These are phyloP conservation scores for Pseudoperonospora humuli DNA, from an alignment of 352 stramenopile genomes.

Conservation along the genomic window DNA sequence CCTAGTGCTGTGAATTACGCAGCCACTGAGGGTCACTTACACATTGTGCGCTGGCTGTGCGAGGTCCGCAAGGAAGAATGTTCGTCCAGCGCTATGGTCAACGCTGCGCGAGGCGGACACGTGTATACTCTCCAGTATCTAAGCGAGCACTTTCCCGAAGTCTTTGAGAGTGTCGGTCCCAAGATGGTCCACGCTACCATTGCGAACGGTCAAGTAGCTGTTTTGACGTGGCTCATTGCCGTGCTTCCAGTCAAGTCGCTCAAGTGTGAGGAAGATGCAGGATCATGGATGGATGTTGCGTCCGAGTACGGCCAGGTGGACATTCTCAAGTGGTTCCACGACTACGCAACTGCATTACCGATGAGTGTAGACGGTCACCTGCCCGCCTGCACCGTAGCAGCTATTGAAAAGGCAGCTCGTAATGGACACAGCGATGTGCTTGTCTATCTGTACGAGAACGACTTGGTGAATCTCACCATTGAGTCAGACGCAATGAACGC, in stretches of 20 bases:
- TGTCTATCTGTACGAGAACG: conserved; percentile 44
- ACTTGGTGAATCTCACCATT: conserved; percentile 36
- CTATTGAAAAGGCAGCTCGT: conserved; percentile 54
- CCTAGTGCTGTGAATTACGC: conserved; percentile 59
- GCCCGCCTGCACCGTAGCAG: conserved; percentile 41
- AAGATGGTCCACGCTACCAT: conserved; percentile 63
- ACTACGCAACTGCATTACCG: conserved; percentile 43
- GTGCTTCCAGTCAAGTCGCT: conserved; percentile 54
- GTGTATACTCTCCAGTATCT: conserved; percentile 55
- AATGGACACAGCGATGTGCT: conserved; percentile 58
- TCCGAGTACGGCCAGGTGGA: conserved; percentile 54
- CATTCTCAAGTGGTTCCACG: conserved; percentile 63
- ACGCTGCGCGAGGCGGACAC: conserved; percentile 49
- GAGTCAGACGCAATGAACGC: conserved; percentile 47
- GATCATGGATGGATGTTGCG: conserved; percentile 68
- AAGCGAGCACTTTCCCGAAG: conserved; percentile 26
- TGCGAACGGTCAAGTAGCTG: conserved; percentile 41
- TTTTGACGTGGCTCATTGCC: conserved; percentile 56
- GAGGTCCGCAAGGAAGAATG: conserved; percentile 42
- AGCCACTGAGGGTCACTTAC: conserved; percentile 38
- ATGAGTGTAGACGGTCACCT: conserved; percentile 48
- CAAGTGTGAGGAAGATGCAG: conserved; percentile 51
- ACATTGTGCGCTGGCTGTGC: conserved; percentile 52
- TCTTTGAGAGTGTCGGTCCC: conserved; percentile 43
- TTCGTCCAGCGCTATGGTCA: conserved; percentile 42